Base-by-base conservation (phyloP, 116 monocot genomes). In the Trichopus zeylanicus region DNA sequence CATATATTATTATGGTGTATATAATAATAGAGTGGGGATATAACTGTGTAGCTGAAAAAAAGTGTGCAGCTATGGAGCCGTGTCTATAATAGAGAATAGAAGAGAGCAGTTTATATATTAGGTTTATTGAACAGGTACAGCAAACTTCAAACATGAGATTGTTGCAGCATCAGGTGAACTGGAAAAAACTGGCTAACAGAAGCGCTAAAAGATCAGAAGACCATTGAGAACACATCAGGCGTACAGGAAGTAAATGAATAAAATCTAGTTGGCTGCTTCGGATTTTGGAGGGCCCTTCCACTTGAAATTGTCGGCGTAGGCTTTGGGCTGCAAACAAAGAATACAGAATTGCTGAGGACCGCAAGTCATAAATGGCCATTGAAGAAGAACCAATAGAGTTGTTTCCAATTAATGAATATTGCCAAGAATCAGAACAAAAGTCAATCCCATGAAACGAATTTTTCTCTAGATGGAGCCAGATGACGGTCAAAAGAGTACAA, bases 291-390 rank as follows among this genome's bases (percentile, higher is more conserved):
- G 66, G 12, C 74, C 83, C 70, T 83, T 83, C 83, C 83, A 83
- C 70, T 83, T 83, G 83, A 83, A 83, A 71, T 83, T 83, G 39
- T 78, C 82, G 48, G 83, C 62, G 52, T 83, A 83, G 13, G 83
- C 22, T 57, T 74, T 83, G 24, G 51, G 47, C 83, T 83, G 64
- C 59, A 59, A 21, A 39, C 38, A 3, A 23, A 59, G 38, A 33
- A 31, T 57, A 11, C 34, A 33, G 13, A 32, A 35, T 33, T 13
- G 1, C 15, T 49, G 49, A 49, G 34, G 10, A 10, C 5, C 10
- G 34, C 34, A 35, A 5, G n/a, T n/a, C n/a, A 42, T 42, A 15
- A 15, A 42, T 3, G 42, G 12, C 13, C 42, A 16, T 42, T n/a
- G n/a, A n/a, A n/a, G n/a, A n/a, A 42, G 42, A 15, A 18, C 21